Evolutionary conservation across 73 alveolate species (phyloP).

Genomic region (Paramecium biaurelia): DNA sequence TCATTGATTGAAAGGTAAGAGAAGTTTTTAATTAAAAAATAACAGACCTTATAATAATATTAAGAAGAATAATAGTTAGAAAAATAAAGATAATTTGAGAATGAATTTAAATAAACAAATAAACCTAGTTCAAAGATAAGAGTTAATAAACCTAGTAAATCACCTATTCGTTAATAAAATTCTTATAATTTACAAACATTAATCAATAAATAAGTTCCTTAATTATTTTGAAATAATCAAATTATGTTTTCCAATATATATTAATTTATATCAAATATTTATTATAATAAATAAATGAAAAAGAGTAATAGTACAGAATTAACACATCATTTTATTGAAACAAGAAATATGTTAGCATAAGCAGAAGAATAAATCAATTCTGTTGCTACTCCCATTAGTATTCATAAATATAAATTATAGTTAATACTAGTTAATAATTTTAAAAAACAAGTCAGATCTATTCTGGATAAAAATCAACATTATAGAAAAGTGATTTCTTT

Average conservation of each 20-base stretch:
- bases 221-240: neutral
- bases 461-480: neutral
- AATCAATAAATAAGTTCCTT: neutral
- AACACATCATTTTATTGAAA: conserved; percentile 14
- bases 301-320: neutral
- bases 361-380: neutral
- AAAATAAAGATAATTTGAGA: neutral
- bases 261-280: neutral
- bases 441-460: conserved; percentile 6
- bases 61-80: neutral
- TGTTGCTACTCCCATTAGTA: neutral
- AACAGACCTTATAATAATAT: neutral
- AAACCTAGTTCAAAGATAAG: neutral
- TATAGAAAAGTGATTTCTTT: neutral
- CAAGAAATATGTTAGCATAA: neutral
- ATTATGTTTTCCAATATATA: neutral
- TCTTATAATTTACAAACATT: neutral
- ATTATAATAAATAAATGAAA: neutral
- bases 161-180: neutral
- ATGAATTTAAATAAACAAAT: neutral
- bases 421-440: neutral
- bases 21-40: neutral
- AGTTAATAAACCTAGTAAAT: neutral
- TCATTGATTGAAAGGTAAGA: conserved; percentile 21
- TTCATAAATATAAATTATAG: neutral